Evolutionary conservation across 306 rosid species (phyloP).

Genomic region (Pachyrhizus erosus): DNA sequence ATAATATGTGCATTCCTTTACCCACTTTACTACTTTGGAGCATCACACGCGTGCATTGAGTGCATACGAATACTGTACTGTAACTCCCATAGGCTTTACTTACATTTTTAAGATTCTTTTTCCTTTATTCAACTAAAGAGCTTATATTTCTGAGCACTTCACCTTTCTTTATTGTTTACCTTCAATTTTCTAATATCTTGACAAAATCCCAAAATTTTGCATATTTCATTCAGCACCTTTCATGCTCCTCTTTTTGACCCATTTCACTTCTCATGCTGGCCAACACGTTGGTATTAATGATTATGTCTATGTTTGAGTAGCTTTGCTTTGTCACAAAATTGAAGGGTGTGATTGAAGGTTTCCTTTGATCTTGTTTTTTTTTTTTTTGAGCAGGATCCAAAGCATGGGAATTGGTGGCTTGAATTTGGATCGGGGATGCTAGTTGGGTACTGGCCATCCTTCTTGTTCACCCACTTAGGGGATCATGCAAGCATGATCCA

Average conservation of each 20-base stretch:
- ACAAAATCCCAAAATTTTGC: not conserved
- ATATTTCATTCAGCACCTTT: slow-evolving; percentile 11
- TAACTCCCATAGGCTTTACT: slow-evolving; percentile 38
- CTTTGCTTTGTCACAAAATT: slow-evolving; percentile 24
- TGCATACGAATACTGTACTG: slow-evolving; percentile 41
- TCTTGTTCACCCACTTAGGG: slow-evolving; percentile 67
- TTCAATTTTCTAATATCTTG: slow-evolving; percentile 1
- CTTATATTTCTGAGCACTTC: slow-evolving; percentile 35
- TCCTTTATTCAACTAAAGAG: slow-evolving; percentile 40
- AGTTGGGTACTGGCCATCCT: slow-evolving; percentile 89
- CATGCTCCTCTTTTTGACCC: slow-evolving; percentile 36
- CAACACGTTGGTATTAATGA: slow-evolving; percentile 27
- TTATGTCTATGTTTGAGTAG: slow-evolving; percentile 40
- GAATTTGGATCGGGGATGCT: slow-evolving; percentile 69
- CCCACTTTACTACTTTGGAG: slow-evolving; percentile 18
- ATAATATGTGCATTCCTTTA: slow-evolving; percentile 1
- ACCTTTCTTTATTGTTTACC: not conserved
- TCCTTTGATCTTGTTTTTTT: not conserved
- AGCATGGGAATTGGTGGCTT: slow-evolving; percentile 92
- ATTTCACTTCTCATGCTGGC: slow-evolving; percentile 19
- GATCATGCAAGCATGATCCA: slow-evolving; percentile 82
- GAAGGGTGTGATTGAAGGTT: slow-evolving; percentile 10
- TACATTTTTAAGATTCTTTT: slow-evolving; percentile 57
- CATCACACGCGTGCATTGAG: slow-evolving; percentile 30
- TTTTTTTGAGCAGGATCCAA: slow-evolving; percentile 65